Conservation (phyloP, 805 yeast genomes). For the Saturnispora sekii region DNA sequence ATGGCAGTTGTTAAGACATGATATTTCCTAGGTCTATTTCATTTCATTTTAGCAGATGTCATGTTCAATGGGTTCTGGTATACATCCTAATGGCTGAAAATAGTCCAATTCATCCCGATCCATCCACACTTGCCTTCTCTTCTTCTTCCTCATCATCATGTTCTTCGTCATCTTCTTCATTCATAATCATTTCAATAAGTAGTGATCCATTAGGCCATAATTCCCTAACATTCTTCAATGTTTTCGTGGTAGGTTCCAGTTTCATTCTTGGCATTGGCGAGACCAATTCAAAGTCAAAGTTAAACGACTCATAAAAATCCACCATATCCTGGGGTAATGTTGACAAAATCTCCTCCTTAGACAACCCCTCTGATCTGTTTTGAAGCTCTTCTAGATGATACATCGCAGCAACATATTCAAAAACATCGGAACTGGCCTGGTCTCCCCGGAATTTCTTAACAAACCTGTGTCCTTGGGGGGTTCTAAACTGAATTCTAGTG, state of each 20-base stretch:
- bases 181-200: conserved; percentile 22
- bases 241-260: conserved; percentile 17
- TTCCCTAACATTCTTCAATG: conserved; percentile 21
- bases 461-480: conserved; percentile 43
- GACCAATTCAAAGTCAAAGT: conserved; percentile 26
- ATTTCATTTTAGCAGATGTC: too few species aligned
- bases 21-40: too few species aligned
- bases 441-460: conserved; percentile 34
- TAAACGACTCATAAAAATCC: conserved; percentile 13
- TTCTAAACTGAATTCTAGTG: conserved; percentile 42
- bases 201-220: conserved; percentile 32
- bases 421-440: conserved; percentile 37
- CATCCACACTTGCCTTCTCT: background rate
- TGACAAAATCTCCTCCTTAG: conserved; percentile 8
- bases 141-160: conserved; percentile 11
- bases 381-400: conserved; percentile 16
- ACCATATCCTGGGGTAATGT: conserved; percentile 6
- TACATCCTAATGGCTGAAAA: too few species aligned
- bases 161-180: conserved; percentile 18
- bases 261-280: conserved; percentile 29
- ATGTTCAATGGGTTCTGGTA: too few species aligned
- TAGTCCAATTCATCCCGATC: too few species aligned
- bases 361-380: conserved; percentile 7
- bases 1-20: too few species aligned
- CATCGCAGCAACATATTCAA: conserved; percentile 39